phyloP scores from a whole-genome alignment of 2,329 filamentous ascomycete species.

The Beauveria sp. region DNA sequence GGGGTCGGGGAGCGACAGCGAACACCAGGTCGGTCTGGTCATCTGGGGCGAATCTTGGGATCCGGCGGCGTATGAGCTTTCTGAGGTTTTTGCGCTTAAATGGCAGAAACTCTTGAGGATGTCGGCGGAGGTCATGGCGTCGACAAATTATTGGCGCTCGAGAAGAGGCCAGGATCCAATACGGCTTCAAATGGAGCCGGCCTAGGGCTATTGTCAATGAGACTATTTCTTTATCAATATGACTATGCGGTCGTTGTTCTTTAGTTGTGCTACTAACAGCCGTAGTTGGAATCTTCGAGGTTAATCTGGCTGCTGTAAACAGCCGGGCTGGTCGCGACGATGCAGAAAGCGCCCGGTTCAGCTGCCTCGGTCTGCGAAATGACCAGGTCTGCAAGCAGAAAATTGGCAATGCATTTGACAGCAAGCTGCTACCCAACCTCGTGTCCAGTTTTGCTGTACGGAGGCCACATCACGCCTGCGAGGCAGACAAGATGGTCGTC shows the following conservation, averaged over 20 bases:
- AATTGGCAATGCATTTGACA: slow-evolving; percentile 45
- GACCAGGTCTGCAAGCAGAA: slow-evolving; percentile 40
- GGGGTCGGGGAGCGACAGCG: background rate
- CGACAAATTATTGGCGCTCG: background rate
- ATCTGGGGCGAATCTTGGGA: slow-evolving; percentile 43
- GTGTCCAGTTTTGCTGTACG: slow-evolving; percentile 13
- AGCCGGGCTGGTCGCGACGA: background rate
- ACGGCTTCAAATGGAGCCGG: background rate
- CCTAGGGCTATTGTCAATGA: background rate
- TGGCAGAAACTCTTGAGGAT: slow-evolving; percentile 31
- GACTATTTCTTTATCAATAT: background rate
- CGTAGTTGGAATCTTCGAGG: background rate
- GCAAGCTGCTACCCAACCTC: slow-evolving; percentile 35
- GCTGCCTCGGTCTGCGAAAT: background rate
- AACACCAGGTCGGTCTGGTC: slow-evolving; percentile 22
- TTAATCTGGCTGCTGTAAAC: background rate
- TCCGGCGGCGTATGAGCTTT: slow-evolving; percentile 37
- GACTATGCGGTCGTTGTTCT: background rate
- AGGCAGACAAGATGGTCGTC: slow-evolving; percentile 12
- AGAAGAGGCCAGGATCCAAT: background rate
- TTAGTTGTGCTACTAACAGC: background rate
- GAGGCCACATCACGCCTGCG: slow-evolving; percentile 11
- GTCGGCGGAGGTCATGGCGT: background rate
- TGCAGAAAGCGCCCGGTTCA: background rate
- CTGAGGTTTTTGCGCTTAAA: slow-evolving; percentile 33